A percentile compares a stretch with the other conserved stretches of the same genome.
Conservation (phyloP, 345 rosid genomes). For the Rhizophora mangle region DNA sequence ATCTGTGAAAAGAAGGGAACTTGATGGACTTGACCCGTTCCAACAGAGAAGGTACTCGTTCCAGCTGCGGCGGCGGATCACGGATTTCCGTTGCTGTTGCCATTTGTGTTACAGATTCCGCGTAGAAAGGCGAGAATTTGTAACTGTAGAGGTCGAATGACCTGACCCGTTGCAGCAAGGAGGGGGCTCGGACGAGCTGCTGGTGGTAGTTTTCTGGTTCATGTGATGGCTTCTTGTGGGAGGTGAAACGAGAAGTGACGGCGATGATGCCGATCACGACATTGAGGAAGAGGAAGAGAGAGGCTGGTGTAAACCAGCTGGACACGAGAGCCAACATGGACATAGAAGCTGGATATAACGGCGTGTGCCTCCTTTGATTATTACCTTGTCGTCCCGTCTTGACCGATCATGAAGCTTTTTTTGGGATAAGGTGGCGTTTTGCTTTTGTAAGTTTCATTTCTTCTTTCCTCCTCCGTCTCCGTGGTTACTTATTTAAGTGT, state of each 20-base stretch:
- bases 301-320: conserved; percentile 49
- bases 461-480: no score
- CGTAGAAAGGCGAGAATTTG: conserved; percentile 31
- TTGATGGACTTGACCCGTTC: conserved; percentile 21
- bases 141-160: conserved; percentile 44
- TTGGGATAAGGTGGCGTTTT: no score
- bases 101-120: neutral
- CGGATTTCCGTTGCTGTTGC: neutral
- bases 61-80: neutral
- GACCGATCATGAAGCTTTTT: no score
- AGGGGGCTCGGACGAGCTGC: conserved; percentile 42
- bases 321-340: conserved; percentile 23
- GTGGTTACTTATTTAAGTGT: neutral
- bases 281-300: conserved; percentile 63
- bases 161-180: conserved; percentile 58
- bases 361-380: neutral
- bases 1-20: conserved; percentile 7
- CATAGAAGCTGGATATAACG: neutral
- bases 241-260: conserved; percentile 41
- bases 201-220: neutral
- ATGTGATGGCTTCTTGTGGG: conserved; percentile 8
- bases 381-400: neutral
- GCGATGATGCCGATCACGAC: conserved; percentile 57
- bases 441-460: neutral
- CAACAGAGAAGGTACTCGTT: conserved; percentile 10